Evolutionary conservation across 2,329 filamentous ascomycete species (phyloP).

Genomic region (Phialocephala sp.): DNA sequence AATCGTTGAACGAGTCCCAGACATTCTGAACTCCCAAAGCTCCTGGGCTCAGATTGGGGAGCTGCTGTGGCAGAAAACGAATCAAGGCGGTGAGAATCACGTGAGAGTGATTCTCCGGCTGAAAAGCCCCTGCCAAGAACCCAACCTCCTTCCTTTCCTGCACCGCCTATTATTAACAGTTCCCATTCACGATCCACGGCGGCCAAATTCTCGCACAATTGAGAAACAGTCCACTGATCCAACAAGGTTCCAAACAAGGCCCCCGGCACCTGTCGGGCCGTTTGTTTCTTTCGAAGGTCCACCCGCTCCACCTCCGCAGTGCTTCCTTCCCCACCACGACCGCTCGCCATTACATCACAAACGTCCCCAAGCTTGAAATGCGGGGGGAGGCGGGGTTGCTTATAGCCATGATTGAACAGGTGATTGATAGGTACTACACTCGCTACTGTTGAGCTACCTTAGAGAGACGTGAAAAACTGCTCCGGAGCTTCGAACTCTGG

Average conservation of each 20-base stretch:
- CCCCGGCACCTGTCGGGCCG: slow-evolving; percentile 4
- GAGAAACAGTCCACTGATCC: not conserved
- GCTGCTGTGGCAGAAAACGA: too few species aligned
- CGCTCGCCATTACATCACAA: slow-evolving; percentile 1
- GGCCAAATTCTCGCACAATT: not conserved
- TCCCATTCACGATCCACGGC: not conserved
- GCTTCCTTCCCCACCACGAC: not conserved
- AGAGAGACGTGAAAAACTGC: not conserved
- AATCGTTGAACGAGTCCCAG: too few species aligned
- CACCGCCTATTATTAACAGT: not conserved
- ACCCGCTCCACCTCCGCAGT: not conserved
- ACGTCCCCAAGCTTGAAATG: not conserved
- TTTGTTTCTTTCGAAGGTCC: not conserved
- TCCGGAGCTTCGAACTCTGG: not conserved
- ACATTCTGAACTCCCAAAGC: too few species aligned
- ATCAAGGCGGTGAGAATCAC: too few species aligned
- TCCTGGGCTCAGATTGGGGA: too few species aligned
- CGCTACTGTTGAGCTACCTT: not conserved
- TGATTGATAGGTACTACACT: not conserved
- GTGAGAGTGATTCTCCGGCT: too few species aligned
- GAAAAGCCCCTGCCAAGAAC: too few species aligned
- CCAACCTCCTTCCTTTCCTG: not conserved
- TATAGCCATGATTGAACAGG: not conserved
- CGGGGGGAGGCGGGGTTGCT: not conserved
- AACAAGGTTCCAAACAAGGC: not conserved